Evolutionary conservation across 345 rosid genomes (phyloP).

Genomic region (Hirschfeldia incana): DNA sequence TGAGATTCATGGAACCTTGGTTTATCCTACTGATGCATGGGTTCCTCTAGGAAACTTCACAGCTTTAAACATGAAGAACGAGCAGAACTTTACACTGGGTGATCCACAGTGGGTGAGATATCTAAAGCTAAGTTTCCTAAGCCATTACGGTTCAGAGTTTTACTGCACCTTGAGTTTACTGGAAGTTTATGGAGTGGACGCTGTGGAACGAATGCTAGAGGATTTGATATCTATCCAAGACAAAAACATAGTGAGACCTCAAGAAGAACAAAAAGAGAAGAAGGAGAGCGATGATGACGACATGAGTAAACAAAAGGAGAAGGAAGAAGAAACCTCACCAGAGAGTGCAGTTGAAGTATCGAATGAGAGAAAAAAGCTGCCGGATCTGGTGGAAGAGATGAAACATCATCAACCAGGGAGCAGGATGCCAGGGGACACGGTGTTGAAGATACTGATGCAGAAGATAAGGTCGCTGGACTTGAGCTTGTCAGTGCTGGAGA

Average conservation of each 20-base stretch:
- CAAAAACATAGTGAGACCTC: slow-evolving; percentile 26
- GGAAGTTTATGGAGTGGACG: slow-evolving; percentile 93
- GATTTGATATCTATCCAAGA: slow-evolving; percentile 80
- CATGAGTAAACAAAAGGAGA: slow-evolving; percentile 32
- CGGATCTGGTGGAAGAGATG: slow-evolving; percentile 63
- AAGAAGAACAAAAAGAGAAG: slow-evolving; percentile 43
- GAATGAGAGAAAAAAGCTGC: slow-evolving; percentile 29
- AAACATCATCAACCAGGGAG: slow-evolving; percentile 79
- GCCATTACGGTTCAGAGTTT: slow-evolving; percentile 88
- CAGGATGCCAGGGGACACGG: slow-evolving; percentile 89
- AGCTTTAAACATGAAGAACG: slow-evolving; percentile 76
- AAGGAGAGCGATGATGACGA: slow-evolving; percentile 43
- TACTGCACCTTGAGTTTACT: slow-evolving; percentile 85
- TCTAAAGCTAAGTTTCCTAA: slow-evolving; percentile 67
- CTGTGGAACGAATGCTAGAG: slow-evolving; percentile 89
- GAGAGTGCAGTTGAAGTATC: slow-evolving; percentile 40
- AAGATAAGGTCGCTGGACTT: slow-evolving; percentile 81
- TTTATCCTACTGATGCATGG: slow-evolving; percentile 85
- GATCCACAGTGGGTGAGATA: slow-evolving; percentile 92
- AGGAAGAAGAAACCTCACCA: slow-evolving; percentile 42
- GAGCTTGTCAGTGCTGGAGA: slow-evolving; percentile 78
- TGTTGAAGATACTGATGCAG: slow-evolving; percentile 88
- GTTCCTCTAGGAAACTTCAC: slow-evolving; percentile 79
- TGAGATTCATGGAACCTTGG: slow-evolving; percentile 81
- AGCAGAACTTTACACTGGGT: slow-evolving; percentile 62